Percentiles rank a stretch among this genome's conserved stretches.
Evolutionary conservation across 805 yeast genomes (phyloP).

Genomic region (Wickerhamomyces rabaulensis): DNA sequence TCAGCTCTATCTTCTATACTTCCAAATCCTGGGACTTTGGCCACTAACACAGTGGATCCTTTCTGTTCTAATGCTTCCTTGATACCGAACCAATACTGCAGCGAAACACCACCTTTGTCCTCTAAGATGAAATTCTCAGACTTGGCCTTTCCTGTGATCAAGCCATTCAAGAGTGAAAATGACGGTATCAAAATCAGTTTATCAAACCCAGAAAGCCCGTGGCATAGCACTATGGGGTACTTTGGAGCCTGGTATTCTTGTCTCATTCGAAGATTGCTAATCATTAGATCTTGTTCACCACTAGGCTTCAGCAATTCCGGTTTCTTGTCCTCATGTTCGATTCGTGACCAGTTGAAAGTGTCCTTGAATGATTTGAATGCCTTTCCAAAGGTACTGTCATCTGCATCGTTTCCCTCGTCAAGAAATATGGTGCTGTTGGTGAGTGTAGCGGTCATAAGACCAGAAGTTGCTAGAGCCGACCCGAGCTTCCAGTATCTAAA

Average conservation of each 20-base stretch:
- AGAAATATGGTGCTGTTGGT: constrained; percentile 6
- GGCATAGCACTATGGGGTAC: constrained; percentile 76
- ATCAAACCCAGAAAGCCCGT: constrained; percentile 85
- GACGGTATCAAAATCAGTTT: constrained; percentile 41
- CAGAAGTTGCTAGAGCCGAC: constrained; percentile 7
- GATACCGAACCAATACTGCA: constrained; percentile 84
- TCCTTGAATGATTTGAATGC: constrained; percentile 5
- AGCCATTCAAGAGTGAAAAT: constrained; percentile 24
- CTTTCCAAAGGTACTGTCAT: constrained; percentile 6
- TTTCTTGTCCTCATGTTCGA: constrained; percentile 4
- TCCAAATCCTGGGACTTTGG: constrained; percentile 81
- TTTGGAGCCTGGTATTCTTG: constrained; percentile 52
- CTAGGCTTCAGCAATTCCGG: constrained; percentile 3
- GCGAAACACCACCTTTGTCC: constrained; percentile 31
- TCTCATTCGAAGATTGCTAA: constrained; percentile 17
- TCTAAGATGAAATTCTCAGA: constrained; percentile 10
- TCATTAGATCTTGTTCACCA: constrained; percentile 5
- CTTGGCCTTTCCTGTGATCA: constrained; percentile 10
- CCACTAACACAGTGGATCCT: constrained; percentile 67
- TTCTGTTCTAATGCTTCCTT: constrained; percentile 49
- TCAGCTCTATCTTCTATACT: constrained; percentile 65
- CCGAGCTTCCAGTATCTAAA: constrained; percentile 4
- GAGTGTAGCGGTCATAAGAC: constrained; percentile 5
- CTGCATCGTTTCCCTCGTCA: constrained; percentile 7
- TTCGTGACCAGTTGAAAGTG: constrained; percentile 9